Evolutionary conservation across 805 yeast genomes (phyloP).

Genomic region (Metschnikowia shivogae): DNA sequence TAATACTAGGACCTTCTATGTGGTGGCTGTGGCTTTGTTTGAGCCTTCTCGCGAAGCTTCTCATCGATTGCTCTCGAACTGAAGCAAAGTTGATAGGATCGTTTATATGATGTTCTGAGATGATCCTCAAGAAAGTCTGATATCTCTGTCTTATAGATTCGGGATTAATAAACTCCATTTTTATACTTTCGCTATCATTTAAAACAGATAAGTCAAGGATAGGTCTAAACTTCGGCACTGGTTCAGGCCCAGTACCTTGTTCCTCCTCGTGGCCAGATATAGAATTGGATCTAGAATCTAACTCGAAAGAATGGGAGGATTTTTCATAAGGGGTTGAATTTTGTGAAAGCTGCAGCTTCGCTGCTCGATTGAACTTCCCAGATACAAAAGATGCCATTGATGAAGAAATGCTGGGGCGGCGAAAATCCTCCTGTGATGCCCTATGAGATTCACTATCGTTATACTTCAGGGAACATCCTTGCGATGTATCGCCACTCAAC

Average conservation of each 20-base stretch:
- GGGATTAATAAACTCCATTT: slow-evolving; percentile 23
- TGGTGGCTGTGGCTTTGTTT: slow-evolving; percentile 1
- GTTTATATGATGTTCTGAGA: slow-evolving; percentile 28
- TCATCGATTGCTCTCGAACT: slow-evolving; percentile 28
- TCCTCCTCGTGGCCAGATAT: not conserved
- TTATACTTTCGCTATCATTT: slow-evolving; percentile 24
- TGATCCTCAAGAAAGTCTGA: slow-evolving; percentile 27
- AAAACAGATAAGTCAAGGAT: slow-evolving; percentile 14
- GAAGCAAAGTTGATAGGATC: slow-evolving; percentile 39
- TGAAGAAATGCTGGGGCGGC: slow-evolving; percentile 3
- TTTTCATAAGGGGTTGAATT: not conserved
- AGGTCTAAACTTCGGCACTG: slow-evolving; percentile 8
- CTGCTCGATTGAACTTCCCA: slow-evolving; percentile 1
- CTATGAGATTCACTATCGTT: not conserved
- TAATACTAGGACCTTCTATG: not conserved
- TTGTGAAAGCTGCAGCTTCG: slow-evolving; percentile 2
- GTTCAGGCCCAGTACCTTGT: not conserved
- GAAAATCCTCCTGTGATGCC: not conserved
- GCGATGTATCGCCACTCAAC: not conserved
- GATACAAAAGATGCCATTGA: slow-evolving; percentile 4
- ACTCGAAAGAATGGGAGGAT: not conserved
- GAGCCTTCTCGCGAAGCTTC: slow-evolving; percentile 22
- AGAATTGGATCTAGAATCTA: not conserved
- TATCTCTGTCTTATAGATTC: slow-evolving; percentile 28
- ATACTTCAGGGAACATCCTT: not conserved